These are phyloP conservation scores for Trametes maxima DNA, from an alignment of 768 basidiomycete genomes.

Conservation along the genomic window DNA sequence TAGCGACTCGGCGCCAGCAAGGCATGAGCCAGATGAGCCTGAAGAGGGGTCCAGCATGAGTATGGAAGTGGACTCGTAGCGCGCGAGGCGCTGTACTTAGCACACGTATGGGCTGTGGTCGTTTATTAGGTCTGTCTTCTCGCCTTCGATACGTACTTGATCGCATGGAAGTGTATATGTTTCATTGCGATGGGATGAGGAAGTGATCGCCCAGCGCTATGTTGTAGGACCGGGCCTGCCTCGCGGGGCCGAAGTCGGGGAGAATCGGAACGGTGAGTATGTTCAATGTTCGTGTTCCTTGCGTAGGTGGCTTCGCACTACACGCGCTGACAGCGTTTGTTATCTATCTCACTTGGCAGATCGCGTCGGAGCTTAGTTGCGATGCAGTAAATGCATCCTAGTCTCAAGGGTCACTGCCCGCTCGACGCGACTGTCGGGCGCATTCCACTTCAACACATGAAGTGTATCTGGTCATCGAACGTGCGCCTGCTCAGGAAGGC, in stretches of 20 bases:
- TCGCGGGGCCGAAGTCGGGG: no score
- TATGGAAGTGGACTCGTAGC: conserved; percentile 27
- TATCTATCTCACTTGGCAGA: no score
- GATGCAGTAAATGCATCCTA: no score
- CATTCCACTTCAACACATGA: not conserved
- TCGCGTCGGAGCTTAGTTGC: no score
- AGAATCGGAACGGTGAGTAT: no score
- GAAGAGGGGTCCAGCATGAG: conserved; percentile 17
- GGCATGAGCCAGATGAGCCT: conserved; percentile 1
- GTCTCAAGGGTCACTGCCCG: not conserved
- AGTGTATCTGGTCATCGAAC: not conserved
- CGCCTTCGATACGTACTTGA: not conserved
- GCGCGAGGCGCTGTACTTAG: not conserved
- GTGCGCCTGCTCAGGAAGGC: not conserved
- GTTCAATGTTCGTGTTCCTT: no score
- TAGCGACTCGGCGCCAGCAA: not conserved
- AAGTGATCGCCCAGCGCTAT: no score
- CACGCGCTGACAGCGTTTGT: no score
- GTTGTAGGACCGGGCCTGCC: no score
- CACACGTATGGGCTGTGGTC: not conserved
- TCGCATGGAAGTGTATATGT: not conserved
- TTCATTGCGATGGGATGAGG: no score
- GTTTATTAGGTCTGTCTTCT: not conserved
- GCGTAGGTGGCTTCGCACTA: no score
- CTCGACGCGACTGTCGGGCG: not conserved